phyloP scores from a whole-genome alignment of 371 early-diverging fungal species.

The Massospora cicadina region DNA sequence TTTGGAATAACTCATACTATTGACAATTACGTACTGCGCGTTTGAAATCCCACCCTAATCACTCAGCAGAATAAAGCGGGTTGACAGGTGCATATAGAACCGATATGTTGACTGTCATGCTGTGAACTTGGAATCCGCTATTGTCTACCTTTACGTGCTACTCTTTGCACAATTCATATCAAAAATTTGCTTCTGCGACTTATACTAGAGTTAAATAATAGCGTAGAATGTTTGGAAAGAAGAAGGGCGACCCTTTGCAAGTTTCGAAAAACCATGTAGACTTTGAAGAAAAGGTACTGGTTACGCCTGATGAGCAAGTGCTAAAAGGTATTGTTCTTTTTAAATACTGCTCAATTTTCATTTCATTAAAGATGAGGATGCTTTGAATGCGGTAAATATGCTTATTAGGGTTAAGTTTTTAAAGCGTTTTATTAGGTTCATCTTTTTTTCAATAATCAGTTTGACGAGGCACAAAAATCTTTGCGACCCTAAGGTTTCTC shows the following conservation, averaged over 20 bases:
- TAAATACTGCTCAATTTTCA: not conserved
- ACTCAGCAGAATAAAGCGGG: too few relatives aligned
- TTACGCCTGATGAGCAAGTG: not conserved
- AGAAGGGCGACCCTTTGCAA: not conserved
- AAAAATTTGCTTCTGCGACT: too few relatives aligned
- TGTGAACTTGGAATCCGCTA: too few relatives aligned
- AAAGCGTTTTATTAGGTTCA: not conserved
- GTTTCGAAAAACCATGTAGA: not conserved
- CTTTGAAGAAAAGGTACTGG: not conserved
- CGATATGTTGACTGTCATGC: too few relatives aligned
- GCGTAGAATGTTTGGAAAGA: not conserved
- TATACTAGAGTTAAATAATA: too few relatives aligned
- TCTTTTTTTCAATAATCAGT: slow-evolving; percentile 8
- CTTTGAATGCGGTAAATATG: slow-evolving; percentile 2
- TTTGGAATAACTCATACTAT: too few relatives aligned
- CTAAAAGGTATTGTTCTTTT: not conserved
- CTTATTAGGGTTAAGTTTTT: not conserved
- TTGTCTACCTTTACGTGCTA: too few relatives aligned
- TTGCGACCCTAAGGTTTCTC: not conserved
- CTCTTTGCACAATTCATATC: too few relatives aligned
- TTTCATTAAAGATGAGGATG: slow-evolving; percentile 5
- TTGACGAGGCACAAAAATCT: slow-evolving; percentile 3
- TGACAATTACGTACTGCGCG: too few relatives aligned
- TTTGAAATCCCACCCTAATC: too few relatives aligned
- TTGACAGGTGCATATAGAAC: too few relatives aligned